These are phyloP conservation scores for Boletellus sp. DNA, from an alignment of 768 basidiomycete genomes.

Conservation along the genomic window DNA sequence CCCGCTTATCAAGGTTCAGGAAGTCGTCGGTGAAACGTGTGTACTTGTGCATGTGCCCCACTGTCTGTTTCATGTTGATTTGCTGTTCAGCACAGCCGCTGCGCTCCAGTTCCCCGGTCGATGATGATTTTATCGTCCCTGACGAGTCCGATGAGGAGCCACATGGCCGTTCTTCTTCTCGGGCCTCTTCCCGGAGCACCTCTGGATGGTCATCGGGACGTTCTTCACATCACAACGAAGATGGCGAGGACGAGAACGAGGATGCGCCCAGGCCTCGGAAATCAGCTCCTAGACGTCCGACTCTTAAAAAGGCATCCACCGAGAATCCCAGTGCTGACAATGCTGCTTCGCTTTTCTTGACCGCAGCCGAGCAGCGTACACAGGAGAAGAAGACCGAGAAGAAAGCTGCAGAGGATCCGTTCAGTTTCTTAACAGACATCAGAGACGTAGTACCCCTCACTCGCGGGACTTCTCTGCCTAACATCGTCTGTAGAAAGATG, in stretches of 20 bases:
- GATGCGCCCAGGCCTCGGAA: constrained; percentile 36
- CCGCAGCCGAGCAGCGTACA: constrained; percentile 75
- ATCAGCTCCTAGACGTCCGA: constrained; percentile 33
- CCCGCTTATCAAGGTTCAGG: constrained; percentile 60
- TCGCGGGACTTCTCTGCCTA: not conserved
- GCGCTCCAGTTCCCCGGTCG: constrained; percentile 40
- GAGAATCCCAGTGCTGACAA: constrained; percentile 30
- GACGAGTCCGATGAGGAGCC: constrained; percentile 60
- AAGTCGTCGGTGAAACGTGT: constrained; percentile 58
- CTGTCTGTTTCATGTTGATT: constrained; percentile 7
- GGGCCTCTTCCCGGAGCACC: constrained; percentile 42
- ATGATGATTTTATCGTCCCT: constrained; percentile 72
- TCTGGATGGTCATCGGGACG: constrained; percentile 34
- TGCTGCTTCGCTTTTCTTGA: constrained; percentile 54
- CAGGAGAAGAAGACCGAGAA: constrained; percentile 80
- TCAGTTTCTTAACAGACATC: constrained; percentile 65
- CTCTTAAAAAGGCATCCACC: constrained; percentile 28
- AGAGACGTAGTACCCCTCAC: constrained; percentile 53
- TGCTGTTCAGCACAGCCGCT: constrained; percentile 38
- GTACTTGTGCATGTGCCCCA: constrained; percentile 7
- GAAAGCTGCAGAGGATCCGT: constrained; percentile 74
- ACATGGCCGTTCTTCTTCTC: constrained; percentile 48
- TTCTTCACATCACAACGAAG: constrained; percentile 35
- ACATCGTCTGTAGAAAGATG: constrained; percentile 61
- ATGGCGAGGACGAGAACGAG: constrained; percentile 35